Evolutionary conservation across 495 filamentous ascomycete species (phyloP), one percentile per base, ranked within the genome.

Genomic region (Annulohypoxylon stygium): DNA sequence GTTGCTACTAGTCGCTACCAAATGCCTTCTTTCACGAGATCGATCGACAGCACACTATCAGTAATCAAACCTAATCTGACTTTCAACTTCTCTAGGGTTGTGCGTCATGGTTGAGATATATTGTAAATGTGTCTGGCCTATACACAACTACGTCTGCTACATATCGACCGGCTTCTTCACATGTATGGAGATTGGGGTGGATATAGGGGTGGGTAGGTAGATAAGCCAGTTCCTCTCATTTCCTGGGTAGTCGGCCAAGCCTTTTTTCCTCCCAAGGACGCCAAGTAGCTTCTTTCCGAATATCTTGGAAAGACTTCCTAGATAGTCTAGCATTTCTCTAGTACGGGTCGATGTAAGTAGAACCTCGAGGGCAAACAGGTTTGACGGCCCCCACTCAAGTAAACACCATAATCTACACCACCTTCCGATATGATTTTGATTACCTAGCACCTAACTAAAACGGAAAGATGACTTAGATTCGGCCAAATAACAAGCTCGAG

Each of bases 371-470:
- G 20, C 20, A 18, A 25, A 9, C 18, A 26, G 6, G 10, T 18
- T 51, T 51, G 1, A 26, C 48, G 20, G 3, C 23, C 18, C 18
- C 18, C 11, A 20, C 9, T 12, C 10, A 11, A 3, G 20, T 14
- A 8, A 26, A 51, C 18, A 18, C 20, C 48, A 51, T 51, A n/a
- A 54, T 54, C 50, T 33, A 54, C 50, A 54, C 25, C 25, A 30
- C 25, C 25, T 30, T 16, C 25, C 25, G 1, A 25, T 25, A n/a
- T 33, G 12, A 54, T 5, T n/a, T 11, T 16, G 30, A 33, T 3
- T 30, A 1, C 30, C 5, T 30, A 4, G 10, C 10, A 12, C 1
- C 25, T 54, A 12, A 14, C 8, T 54, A 16, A 5, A 54, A n/a
- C 10, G 12, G 12, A n/a, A 23, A n/a, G 1, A 54, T 11, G 25